Conservation (phyloP, 2,329 filamentous ascomycete genomes). For the Allantophomopsis lycopodina region DNA sequence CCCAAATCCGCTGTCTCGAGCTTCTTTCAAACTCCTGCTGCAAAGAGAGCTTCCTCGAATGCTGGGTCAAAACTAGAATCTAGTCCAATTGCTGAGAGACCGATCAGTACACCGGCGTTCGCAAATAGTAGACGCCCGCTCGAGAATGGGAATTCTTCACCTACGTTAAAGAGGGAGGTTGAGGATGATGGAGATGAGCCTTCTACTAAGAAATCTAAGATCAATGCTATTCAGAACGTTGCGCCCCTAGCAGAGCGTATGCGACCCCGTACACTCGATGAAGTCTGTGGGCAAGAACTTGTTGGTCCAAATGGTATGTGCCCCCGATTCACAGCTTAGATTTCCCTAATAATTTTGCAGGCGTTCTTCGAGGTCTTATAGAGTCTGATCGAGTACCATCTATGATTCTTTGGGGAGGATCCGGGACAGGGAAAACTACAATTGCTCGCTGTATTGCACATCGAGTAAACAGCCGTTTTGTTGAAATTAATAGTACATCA, state of each 20-base stretch:
- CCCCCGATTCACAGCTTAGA: no score
- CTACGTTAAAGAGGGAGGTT: neutral
- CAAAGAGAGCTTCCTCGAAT: slow-evolving; percentile 32
- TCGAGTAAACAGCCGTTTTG: slow-evolving; percentile 70
- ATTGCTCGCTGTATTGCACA: slow-evolving; percentile 84
- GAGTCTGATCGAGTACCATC: slow-evolving; percentile 77
- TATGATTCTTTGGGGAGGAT: slow-evolving; percentile 86
- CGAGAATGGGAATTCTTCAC: no score
- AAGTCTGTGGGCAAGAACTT: slow-evolving; percentile 83
- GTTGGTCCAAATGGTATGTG: slow-evolving; percentile 57
- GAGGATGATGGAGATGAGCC: slow-evolving; percentile 1
- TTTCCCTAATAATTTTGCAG: no score
- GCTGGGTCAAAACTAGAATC: slow-evolving; percentile 15
- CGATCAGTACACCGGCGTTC: no score
- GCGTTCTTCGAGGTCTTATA: slow-evolving; percentile 72
- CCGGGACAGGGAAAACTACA: slow-evolving; percentile 77
- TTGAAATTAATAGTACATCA: slow-evolving; percentile 91
- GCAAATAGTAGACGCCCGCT: no score
- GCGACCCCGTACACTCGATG: slow-evolving; percentile 71
- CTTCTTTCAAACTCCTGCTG: slow-evolving; percentile 48
- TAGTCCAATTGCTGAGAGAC: slow-evolving; percentile 5
- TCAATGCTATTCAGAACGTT: slow-evolving; percentile 46
- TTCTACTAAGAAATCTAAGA: slow-evolving; percentile 51
- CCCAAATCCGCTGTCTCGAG: slow-evolving; percentile 36
- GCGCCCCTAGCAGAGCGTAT: slow-evolving; percentile 89